Percentiles rank a stretch among this genome's conserved stretches.
Evolutionary conservation across 257 asterid species (phyloP).

Genomic region (Scutellaria baicalensis): DNA sequence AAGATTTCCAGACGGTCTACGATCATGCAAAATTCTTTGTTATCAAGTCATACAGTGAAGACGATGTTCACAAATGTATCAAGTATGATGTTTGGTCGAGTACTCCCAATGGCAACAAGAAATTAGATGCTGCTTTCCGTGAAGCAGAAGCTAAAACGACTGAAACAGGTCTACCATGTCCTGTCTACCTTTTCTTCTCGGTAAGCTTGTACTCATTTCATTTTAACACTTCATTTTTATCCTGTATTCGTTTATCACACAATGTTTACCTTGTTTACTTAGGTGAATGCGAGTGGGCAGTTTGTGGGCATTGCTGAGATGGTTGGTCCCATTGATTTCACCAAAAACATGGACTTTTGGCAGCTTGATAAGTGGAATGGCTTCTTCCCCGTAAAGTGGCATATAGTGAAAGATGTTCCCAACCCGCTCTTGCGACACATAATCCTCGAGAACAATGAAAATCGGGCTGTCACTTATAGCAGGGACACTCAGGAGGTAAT

Average conservation of each 20-base stretch:
- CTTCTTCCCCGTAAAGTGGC: conserved; percentile 87
- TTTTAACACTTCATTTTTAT: background rate
- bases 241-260: background rate
- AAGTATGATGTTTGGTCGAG: conserved; percentile 93
- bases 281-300: conserved; percentile 90
- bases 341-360: conserved; percentile 83
- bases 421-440: conserved; percentile 53
- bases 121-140: conserved; percentile 53
- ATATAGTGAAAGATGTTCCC: conserved; percentile 76
- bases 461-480: conserved; percentile 59
- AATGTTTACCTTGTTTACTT: background rate
- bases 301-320: conserved; percentile 90
- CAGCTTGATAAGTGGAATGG: conserved; percentile 88
- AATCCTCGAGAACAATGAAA: conserved; percentile 66
- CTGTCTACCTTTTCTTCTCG: conserved; percentile 73
- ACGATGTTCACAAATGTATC: conserved; percentile 70
- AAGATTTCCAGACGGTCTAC: conserved; percentile 48
- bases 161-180: conserved; percentile 46
- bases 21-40: conserved; percentile 65
- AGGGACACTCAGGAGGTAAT: conserved; percentile 88
- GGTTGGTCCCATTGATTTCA: conserved; percentile 70
- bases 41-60: conserved; percentile 84
- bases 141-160: conserved; percentile 41
- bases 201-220: conserved; percentile 25
- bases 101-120: conserved; percentile 73